Base-by-base conservation (phyloP, 352 stramenopile genomes). In the Phytopythium ostracodes region DNA sequence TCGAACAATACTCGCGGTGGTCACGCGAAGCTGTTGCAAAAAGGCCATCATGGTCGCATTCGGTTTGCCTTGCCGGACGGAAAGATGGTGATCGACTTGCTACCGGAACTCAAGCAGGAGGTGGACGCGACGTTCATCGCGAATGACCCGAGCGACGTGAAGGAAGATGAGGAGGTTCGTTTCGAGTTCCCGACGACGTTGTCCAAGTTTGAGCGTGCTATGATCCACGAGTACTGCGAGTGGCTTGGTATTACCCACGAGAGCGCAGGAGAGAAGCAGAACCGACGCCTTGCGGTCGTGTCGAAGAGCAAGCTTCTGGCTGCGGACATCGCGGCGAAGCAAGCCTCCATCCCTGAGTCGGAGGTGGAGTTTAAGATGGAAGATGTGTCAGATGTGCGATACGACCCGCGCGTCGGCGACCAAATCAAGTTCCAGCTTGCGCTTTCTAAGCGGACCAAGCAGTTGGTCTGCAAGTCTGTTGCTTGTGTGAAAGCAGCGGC, bases 141-240 rank as follows among this genome's bases (percentile, higher is more conserved):
- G 0, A 64, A 65, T n/a, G 62, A 67, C 15, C 44, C 59, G 25
- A 57, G 29, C n/a, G 61, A 67, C 0, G 46, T 62, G 22, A 35
- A 65, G 18, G 55, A 46, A 40, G 55, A 29, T 18, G 56, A 75
- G 18, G 64, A 79, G 27, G 74, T 81, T 18, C 71, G 84, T 40
- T 53, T 82, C 36, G 72, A 66, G 36, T 72, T 88, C 22, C 68
- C 78, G 1, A 69, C 49, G 12, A 57, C 75, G 10, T 60, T 91
- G 63, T 80, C 77, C n/a, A 89, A 86, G 60, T 78, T 76, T 46
- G 80, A 93, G 64, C 80, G 82, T 49, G 71, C 72, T 44, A 79
- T 71, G 33, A 69, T 93, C 29, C 75, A 87, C 25, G 71, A 82
- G 47, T 93, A 91, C 60, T 87, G 78, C 52, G 74, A 86, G 22